Evolutionary conservation across 805 yeast genomes (phyloP).

Genomic region (Wickerhamomyces hampshirensis): DNA sequence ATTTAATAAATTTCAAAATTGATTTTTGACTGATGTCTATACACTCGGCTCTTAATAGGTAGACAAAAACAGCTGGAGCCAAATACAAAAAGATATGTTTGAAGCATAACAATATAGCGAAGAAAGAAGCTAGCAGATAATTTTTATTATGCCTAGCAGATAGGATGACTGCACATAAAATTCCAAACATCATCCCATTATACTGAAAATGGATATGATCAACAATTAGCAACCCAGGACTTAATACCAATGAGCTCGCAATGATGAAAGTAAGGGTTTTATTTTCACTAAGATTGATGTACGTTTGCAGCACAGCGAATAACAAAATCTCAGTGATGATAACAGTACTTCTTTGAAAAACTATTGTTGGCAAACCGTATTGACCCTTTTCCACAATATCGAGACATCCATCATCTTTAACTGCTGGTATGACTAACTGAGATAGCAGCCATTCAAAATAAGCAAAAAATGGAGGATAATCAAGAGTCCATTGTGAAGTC

Average conservation of each 20-base stretch:
- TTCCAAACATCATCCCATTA: conserved; percentile 89
- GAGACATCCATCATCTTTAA: conserved; percentile 71
- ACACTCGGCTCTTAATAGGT: conserved; percentile 66
- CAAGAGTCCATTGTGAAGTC: conserved; percentile 87
- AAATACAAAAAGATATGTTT: conserved; percentile 90
- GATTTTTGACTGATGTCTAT: conserved; percentile 35
- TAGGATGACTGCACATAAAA: conserved; percentile 68
- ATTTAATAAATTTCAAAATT: conserved; percentile 36
- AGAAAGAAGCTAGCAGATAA: conserved; percentile 61
- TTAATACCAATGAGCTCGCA: conserved; percentile 74
- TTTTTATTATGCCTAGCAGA: conserved; percentile 57
- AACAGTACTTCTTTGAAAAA: conserved; percentile 80
- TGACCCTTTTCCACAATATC: conserved; percentile 59
- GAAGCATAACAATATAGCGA: conserved; percentile 78
- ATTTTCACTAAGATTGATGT: conserved; percentile 44
- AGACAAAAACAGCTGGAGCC: conserved; percentile 91
- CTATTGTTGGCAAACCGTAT: conserved; percentile 74
- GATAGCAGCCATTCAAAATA: conserved; percentile 85
- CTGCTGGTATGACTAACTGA: conserved; percentile 60
- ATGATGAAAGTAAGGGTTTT: conserved; percentile 55
- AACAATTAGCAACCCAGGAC: conserved; percentile 86
- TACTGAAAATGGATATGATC: conserved; percentile 98
- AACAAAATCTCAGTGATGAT: conserved; percentile 69
- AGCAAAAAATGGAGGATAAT: conserved; percentile 97
- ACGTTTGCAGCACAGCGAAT: conserved; percentile 68